These are phyloP conservation scores for Nannizziopsis arthrosporioides DNA, from an alignment of 2,329 filamentous ascomycete species.

Conservation along the genomic window DNA sequence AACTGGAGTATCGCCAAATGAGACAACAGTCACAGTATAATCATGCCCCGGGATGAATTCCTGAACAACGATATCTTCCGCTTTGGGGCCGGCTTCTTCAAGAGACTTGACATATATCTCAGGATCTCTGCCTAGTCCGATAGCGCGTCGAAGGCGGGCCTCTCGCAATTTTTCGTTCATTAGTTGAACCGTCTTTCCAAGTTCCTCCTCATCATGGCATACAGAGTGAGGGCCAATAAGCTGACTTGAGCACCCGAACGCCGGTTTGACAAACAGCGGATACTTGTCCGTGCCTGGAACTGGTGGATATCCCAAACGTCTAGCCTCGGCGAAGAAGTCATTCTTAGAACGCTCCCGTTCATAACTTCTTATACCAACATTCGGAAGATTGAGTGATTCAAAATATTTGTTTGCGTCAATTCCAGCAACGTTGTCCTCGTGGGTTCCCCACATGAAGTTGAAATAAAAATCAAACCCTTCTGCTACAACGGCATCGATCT, in stretches of 20 bases:
- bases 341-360: conserved; percentile 16
- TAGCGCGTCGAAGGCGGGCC: conserved; percentile 4
- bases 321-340: conserved; percentile 17
- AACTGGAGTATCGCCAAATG: conserved; percentile 15
- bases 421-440: conserved; percentile 19
- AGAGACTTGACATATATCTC: conserved; percentile 9
- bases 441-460: conserved; percentile 20
- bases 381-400: conserved; percentile 16
- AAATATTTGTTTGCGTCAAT: conserved; percentile 18
- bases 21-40: conserved; percentile 17
- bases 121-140: conserved; percentile 6
- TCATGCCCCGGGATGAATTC: conserved; percentile 18
- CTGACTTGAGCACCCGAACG: conserved; percentile 17
- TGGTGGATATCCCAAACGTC: conserved; percentile 11
- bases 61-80: conserved; percentile 18
- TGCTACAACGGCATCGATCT: conserved; percentile 16
- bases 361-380: conserved; percentile 16
- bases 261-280: conserved; percentile 19
- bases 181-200: conserved; percentile 8
- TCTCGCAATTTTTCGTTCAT: conserved; percentile 13
- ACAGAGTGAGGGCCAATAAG: conserved; percentile 17
- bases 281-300: conserved; percentile 15
- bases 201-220: conserved; percentile 14
- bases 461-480: conserved; percentile 20
- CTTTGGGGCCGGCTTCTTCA: conserved; percentile 1